Base-by-base conservation (phyloP, 2,329 filamentous ascomycete species). In the Annulohypoxylon truncatum region DNA sequence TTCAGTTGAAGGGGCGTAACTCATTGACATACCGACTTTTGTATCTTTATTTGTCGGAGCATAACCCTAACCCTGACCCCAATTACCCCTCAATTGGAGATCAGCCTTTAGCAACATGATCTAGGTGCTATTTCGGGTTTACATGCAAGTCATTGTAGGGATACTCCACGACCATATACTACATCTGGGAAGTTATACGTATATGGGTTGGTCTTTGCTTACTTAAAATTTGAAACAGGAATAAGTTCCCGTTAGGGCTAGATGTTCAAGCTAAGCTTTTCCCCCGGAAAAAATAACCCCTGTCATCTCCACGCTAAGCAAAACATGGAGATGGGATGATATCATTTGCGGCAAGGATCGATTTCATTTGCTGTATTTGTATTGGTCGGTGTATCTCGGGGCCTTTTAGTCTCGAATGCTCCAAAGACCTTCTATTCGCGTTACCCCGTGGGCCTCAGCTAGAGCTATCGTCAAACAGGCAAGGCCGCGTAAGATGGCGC, bases 301-400 rank as follows among this genome's bases (percentile, higher is more conserved):
- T 52, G 35, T 59, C 42, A 20, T 50, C 52, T 47, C 61, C 61
- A 56, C 47, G 46, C 6, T 24, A 18, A 18, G 38, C 35, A 31
- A 50, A 44, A 15, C 15, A 29, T 33, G 38, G 60, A 33, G 60
- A 40, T 31, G 38, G 28, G n/a, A 63, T 63, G 47, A 63, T 47
- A 52, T 53, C 47, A 52, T 35, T 47, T 42, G 9, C 13, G 26
- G 33, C 12, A 28, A 26, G 42, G 38, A 20, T 42, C 1, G 18
- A 42, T 42, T 42, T 42, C 3, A 42, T 42, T 42, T 20, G 38
- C 38, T 20, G 15, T 18, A 22, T 22, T 42, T 7, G 38, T 38
- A 22, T 42, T 24, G 24, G 22, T 55, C 42, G 54, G 54, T 47
- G 20, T 38, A 48, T 44, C 42, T 57, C 53, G 42, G 42, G 4